Evolutionary conservation across 169 alveolate genomes (phyloP).

Genomic region (Cryptosporidium meleagridis): DNA sequence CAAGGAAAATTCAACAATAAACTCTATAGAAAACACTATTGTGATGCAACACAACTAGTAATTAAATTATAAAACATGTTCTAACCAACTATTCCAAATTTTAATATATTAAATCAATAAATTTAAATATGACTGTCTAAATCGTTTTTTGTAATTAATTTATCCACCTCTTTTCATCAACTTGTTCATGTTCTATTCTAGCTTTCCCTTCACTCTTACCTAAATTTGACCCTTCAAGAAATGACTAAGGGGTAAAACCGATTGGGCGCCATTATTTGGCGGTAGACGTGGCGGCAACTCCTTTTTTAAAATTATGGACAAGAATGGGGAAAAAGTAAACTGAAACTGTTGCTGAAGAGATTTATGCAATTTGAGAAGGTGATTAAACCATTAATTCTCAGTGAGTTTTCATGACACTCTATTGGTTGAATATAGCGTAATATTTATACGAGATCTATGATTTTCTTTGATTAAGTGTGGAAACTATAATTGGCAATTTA

Average conservation of each 20-base stretch:
- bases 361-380: conserved; percentile 5
- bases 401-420: not conserved
- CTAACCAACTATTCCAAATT: not conserved
- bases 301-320: not conserved
- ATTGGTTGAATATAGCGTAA: not conserved
- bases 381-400: not conserved
- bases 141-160: too few relatives aligned
- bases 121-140: too few relatives aligned
- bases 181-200: too few relatives aligned
- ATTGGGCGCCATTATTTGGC: conserved; percentile 52
- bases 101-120: too few relatives aligned
- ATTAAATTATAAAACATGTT: not conserved
- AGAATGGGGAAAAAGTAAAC: not conserved
- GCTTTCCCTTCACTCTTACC: not conserved
- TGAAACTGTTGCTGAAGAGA: not conserved
- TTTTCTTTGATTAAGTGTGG: not conserved
- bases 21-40: not conserved
- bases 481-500: not conserved
- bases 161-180: not conserved
- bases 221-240: not conserved
- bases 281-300: conserved; percentile 66
- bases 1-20: not conserved
- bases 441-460: not conserved
- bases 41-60: not conserved
- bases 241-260: not conserved